phyloP scores from a whole-genome alignment of 2,329 filamentous ascomycete species.

The Pestalotiopsis sp. region DNA sequence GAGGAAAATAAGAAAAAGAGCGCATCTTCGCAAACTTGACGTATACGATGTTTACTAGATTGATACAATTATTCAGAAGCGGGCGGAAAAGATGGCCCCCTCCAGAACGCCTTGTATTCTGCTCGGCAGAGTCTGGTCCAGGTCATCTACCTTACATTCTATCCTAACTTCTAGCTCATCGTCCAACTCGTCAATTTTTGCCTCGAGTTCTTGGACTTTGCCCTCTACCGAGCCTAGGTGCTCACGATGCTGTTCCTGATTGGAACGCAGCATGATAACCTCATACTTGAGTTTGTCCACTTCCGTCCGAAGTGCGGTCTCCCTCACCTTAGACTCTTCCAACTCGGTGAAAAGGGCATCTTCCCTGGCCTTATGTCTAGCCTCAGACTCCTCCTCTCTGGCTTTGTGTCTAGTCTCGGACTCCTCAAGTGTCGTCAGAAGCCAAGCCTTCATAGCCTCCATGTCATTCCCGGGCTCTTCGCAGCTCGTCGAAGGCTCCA shows the following conservation, averaged over 20 bases:
- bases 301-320: not conserved
- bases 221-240: not conserved
- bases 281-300: not conserved
- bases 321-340: not conserved
- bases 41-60: too few relatives aligned
- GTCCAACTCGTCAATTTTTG: slow-evolving; percentile 5
- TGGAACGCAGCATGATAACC: too few relatives aligned
- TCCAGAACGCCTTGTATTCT: slow-evolving; percentile 7
- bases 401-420: not conserved
- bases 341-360: not conserved
- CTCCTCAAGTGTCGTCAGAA: not conserved
- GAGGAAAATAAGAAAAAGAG: too few relatives aligned
- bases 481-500: not conserved
- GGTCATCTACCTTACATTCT: slow-evolving; percentile 5
- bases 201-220: not conserved
- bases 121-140: not conserved
- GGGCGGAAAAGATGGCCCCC: slow-evolving; percentile 7
- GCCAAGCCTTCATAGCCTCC: not conserved
- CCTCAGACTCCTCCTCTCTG: not conserved
- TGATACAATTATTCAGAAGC: not conserved
- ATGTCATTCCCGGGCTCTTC: not conserved
- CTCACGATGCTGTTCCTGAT: not conserved
- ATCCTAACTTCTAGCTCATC: slow-evolving; percentile 5
- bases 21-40: too few relatives aligned
- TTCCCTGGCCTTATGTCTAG: not conserved